These are phyloP conservation scores for Epichloe hybrida DNA, from an alignment of 2,329 filamentous ascomycete species.

Conservation along the genomic window DNA sequence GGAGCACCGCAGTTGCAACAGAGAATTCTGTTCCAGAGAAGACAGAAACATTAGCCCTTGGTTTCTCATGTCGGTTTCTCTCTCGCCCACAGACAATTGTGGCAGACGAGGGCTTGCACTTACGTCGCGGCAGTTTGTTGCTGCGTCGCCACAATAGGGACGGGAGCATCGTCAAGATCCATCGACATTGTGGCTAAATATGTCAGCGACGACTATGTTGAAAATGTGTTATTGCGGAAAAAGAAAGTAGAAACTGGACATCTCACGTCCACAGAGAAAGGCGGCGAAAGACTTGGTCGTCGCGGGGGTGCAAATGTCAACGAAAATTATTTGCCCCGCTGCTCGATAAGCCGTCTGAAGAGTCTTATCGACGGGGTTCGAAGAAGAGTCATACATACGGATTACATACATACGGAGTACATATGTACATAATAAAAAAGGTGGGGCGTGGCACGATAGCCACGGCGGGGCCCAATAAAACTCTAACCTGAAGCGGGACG, in stretches of 20 bases:
- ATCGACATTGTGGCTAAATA: conserved; percentile 23
- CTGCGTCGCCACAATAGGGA: conserved; percentile 21
- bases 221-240: conserved; percentile 5
- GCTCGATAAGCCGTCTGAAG: conserved; percentile 22
- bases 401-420: too few relatives aligned
- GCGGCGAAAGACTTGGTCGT: not conserved
- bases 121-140: conserved; percentile 27
- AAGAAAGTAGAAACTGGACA: not conserved
- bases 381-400: not conserved
- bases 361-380: conserved; percentile 14
- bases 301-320: conserved; percentile 5
- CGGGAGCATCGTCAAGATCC: conserved; percentile 30
- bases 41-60: not conserved
- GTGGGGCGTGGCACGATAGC: too few relatives aligned
- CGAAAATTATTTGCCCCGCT: conserved; percentile 24
- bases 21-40: conserved; percentile 45
- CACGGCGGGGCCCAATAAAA: too few relatives aligned
- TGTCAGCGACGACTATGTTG: conserved; percentile 5
- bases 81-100: not conserved
- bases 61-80: not conserved
- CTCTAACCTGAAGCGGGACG: too few relatives aligned
- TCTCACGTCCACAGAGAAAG: not conserved
- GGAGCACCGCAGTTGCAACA: conserved; percentile 96
- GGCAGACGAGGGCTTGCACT: conserved; percentile 9
- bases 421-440: too few relatives aligned